Conservation (phyloP, 495 filamentous ascomycete genomes). For the Penicillium odoratum region DNA sequence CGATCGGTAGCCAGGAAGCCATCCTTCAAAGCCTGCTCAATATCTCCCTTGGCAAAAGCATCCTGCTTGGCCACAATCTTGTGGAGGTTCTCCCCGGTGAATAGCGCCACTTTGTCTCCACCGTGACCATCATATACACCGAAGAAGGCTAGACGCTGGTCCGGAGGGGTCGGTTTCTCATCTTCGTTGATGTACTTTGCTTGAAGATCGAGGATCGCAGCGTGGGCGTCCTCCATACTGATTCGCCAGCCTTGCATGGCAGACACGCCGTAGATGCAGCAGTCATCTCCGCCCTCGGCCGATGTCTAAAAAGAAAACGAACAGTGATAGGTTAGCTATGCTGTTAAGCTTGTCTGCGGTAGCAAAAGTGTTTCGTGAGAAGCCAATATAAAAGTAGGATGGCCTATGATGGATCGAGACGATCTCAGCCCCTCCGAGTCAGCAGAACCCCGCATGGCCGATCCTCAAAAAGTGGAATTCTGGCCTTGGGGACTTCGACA, state of each 20-base stretch:
- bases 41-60: constrained; percentile 83
- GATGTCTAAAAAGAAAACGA: constrained; percentile 61
- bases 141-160: constrained; percentile 86
- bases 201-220: constrained; percentile 82
- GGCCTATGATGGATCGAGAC: constrained; percentile 10
- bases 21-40: constrained; percentile 95
- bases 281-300: constrained; percentile 86
- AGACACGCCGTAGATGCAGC: constrained; percentile 88
- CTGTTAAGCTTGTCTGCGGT: neutral
- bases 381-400: neutral
- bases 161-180: constrained; percentile 59
- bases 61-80: constrained; percentile 93
- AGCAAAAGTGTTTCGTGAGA: neutral
- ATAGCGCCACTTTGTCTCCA: constrained; percentile 92
- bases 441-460: constrained; percentile 30
- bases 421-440: constrained; percentile 25
- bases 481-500: neutral
- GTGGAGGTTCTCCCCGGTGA: constrained; percentile 89
- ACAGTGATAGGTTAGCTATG: neutral
- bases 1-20: constrained; percentile 95
- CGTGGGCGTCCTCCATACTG: constrained; percentile 98
- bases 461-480: constrained; percentile 6
- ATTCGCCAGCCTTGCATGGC: constrained; percentile 99
- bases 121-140: constrained; percentile 98
- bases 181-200: constrained; percentile 56